Evolutionary conservation across 2,329 filamentous ascomycete genomes (phyloP), one percentile per base, ranked within the genome.

Genomic region (Stagonosporopsis rhizophila): DNA sequence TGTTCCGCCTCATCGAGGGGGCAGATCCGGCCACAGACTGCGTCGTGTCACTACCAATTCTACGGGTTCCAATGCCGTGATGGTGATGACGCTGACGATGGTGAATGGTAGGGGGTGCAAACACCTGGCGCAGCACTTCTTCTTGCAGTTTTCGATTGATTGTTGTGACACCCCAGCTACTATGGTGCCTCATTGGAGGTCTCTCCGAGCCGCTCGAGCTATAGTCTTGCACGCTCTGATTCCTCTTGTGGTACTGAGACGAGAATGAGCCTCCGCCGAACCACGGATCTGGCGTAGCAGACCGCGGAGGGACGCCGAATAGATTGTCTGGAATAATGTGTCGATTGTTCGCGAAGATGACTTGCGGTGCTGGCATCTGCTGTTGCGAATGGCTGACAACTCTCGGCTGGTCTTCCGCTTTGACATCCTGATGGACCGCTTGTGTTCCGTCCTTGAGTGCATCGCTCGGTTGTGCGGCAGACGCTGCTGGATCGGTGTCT

Each of bases 121-220:
- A 97, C 0, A 94, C 94, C 72, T 97, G 93, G 35, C 92, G 91
- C 70, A 97, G 89, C 0, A 97, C 92, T 74, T 96, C 91, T 72
- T 96, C 94, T 57, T 93, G 89, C 35, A 98, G 78, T 56, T 89
- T 87, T 67, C 90, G 89, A 72, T 98, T 98, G 56, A 97, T 90
- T 20, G 89, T 93, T 0, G 93, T 97, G 15, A 92, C 92, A 7
- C 94, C 93, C 93, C 94, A 97, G 59, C 84, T 87, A 44, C 80
- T 77, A 30, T 80, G 78, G 44, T 82, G 80, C 46, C 79, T 81
- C 41, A 82, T 77, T 25, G 80, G 64, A 25, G 79, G 79, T 37
- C 80, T 69, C 6, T 61, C 53, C 4, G 66, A 63, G 37, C 60
- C 72, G 30, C 64, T 60, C 38, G 68, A 52, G 6, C 42, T 47